Evolutionary conservation across 148 eudicot genomes (phyloP), one percentile per base, ranked within the genome.

Genomic region (Dianthus caryophyllus): DNA sequence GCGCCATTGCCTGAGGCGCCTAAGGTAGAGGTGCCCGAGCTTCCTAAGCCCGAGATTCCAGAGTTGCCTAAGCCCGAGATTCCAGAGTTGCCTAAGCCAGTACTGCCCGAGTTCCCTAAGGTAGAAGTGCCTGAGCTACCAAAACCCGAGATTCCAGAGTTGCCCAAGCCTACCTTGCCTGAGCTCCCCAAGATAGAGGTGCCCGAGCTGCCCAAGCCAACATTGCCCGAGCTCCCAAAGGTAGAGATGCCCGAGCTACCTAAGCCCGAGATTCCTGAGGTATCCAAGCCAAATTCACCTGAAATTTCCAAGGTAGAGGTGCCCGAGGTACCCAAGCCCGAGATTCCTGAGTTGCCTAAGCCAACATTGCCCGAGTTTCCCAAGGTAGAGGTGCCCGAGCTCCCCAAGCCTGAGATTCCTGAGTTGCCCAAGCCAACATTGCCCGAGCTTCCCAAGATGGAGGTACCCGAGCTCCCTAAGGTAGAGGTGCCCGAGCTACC

Each of bases 281-380:
- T n/a, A n/a, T n/a, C 73, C 9, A 68, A 54, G 39, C 73, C 61
- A 2, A 25, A 18, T 1, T 27, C 56, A 22, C 76, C 71, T 8
- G 65, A 72, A 9, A 11, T 55, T 0, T 68, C 75, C 1, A 71
- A 66, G 20, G n/a, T 17, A 15, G 38, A 31, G 9, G 17, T 58
- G 0, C 76, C 48, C 8, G 76, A 66, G 18, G 6, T 73, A 15
- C 76, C 71, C 10, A 59, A 66, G 27, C 76, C 64, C 6, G 24
- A 16, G 9, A 2, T 61, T 1, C 73, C 73, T 0, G 63, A 59
- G 44, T 24, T 59, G 0, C 63, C 63, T 17, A 55, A 55, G 60
- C 5, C 25, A 27, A 21, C 21, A 15, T 21, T 47, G 30, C 53
- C 39, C 10, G 53, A 68, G 24, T 17, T 68, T 8, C 71, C 62